These are phyloP conservation scores for Phytophthora hybrid DNA, from an alignment of 352 stramenopile genomes.

Conservation along the genomic window DNA sequence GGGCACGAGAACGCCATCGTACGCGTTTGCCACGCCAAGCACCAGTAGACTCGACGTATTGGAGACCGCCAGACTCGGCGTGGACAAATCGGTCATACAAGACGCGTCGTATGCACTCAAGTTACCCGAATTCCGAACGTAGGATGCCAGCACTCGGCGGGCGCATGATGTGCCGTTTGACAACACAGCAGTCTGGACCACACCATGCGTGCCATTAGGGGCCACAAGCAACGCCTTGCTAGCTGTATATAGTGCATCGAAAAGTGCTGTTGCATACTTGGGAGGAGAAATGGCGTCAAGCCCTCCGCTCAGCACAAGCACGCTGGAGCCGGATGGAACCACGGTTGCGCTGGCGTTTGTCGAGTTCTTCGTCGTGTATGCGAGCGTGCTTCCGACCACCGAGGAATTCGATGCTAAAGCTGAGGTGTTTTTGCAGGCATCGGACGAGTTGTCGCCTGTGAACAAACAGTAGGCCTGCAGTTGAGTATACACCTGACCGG, in stretches of 20 bases:
- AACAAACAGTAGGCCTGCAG: conserved; percentile 73
- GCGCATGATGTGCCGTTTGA: conserved; percentile 54
- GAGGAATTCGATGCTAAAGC: conserved; percentile 6
- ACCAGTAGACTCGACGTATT: conserved; percentile 42
- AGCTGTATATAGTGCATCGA: conserved; percentile 42
- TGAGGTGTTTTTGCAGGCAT: conserved; percentile 42
- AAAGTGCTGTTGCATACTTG: conserved; percentile 54
- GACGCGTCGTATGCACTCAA: conserved; percentile 61
- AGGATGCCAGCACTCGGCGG: conserved; percentile 67
- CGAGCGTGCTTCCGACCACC: conserved; percentile 30
- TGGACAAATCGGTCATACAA: conserved; percentile 51
- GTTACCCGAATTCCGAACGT: conserved; percentile 52
- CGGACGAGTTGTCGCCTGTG: conserved; percentile 46
- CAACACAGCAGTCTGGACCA: conserved; percentile 44
- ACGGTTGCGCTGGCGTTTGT: conserved; percentile 16
- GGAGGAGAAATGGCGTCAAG: conserved; percentile 55
- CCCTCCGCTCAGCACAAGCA: conserved; percentile 62
- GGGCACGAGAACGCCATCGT: conserved; percentile 45
- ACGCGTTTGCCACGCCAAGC: conserved; percentile 59
- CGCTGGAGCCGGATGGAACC: conserved; percentile 35
- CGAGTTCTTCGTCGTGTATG: conserved; percentile 43
- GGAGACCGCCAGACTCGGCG: conserved; percentile 47
- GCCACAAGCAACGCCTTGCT: conserved; percentile 63
- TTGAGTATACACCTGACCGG: conserved; percentile 51
- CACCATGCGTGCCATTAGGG: conserved; percentile 47